These are phyloP conservation scores for Dimargaris xerosporica DNA, from an alignment of 192 early-diverging fungal species.

Conservation along the genomic window DNA sequence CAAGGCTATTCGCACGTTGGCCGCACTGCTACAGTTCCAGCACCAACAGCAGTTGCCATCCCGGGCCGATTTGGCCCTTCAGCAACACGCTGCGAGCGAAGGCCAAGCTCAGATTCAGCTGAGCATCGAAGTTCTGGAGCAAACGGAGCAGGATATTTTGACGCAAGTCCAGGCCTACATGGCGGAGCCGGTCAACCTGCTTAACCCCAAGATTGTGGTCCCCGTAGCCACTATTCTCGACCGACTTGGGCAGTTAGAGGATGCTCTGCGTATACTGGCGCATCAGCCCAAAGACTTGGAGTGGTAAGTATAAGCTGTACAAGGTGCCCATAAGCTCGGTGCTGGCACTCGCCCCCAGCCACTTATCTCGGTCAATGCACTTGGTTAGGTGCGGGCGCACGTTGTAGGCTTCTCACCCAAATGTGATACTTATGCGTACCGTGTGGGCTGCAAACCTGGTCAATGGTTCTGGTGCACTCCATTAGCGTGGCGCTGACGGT, in stretches of 20 bases:
- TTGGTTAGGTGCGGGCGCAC: too few species aligned
- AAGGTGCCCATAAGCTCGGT: too few species aligned
- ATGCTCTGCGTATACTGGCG: conserved; percentile 54
- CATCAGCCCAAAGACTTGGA: conserved; percentile 61
- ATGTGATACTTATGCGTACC: too few species aligned
- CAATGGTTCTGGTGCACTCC: neutral
- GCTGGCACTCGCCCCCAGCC: too few species aligned
- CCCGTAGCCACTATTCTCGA: conserved; percentile 47
- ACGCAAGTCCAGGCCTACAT: conserved; percentile 31
- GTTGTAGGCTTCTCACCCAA: too few species aligned
- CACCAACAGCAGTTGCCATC: neutral
- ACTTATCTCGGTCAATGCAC: too few species aligned
- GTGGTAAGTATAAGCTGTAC: conserved; percentile 32
- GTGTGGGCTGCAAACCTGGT: too few species aligned
- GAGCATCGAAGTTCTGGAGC: conserved; percentile 13
- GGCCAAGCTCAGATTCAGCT: conserved; percentile 25
- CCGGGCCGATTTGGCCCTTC: neutral
- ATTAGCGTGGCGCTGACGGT: conserved; percentile 56
- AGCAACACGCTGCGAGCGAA: neutral
- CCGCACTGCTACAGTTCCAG: conserved; percentile 31
- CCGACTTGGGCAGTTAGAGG: conserved; percentile 42
- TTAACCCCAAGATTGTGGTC: conserved; percentile 40
- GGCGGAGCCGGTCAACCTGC: conserved; percentile 30
- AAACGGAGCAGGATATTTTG: conserved; percentile 29
- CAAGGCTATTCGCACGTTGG: conserved; percentile 46